These are phyloP conservation scores for Lentinula aciculospora DNA, from an alignment of 768 basidiomycete species.

Conservation along the genomic window DNA sequence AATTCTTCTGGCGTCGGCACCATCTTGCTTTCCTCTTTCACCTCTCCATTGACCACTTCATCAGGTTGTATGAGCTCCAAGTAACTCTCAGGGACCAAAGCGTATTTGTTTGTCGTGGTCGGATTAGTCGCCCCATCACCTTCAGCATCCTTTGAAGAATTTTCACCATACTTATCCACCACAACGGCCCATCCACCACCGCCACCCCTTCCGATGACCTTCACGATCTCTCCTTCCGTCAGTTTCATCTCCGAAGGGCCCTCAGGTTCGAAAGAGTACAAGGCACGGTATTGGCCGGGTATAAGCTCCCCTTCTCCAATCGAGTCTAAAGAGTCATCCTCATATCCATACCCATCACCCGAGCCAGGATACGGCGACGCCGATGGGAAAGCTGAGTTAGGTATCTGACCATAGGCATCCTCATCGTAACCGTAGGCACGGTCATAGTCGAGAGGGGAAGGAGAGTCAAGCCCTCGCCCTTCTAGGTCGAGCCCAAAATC, in stretches of 20 bases:
- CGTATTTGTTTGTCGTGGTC: slow-evolving; percentile 30
- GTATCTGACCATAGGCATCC: slow-evolving; percentile 15
- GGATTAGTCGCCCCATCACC: slow-evolving; percentile 9
- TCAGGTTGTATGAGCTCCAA: slow-evolving; percentile 52
- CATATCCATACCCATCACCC: slow-evolving; percentile 15
- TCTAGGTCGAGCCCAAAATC: background rate
- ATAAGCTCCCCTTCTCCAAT: slow-evolving; percentile 34
- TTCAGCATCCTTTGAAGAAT: slow-evolving; percentile 11
- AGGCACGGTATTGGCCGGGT: slow-evolving; percentile 71
- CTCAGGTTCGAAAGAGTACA: slow-evolving; percentile 77
- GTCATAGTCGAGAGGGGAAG: slow-evolving; percentile 11
- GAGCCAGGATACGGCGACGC: background rate
- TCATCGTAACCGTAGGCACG: slow-evolving; percentile 21
- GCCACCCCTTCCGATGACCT: slow-evolving; percentile 68
- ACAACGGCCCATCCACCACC: slow-evolving; percentile 75
- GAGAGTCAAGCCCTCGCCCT: background rate
- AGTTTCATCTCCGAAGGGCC: slow-evolving; percentile 80
- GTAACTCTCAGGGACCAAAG: slow-evolving; percentile 78
- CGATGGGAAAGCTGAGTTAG: background rate
- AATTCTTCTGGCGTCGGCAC: background rate
- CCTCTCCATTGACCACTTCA: slow-evolving; percentile 22
- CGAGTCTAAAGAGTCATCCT: slow-evolving; percentile 14
- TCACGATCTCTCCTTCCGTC: slow-evolving; percentile 70
- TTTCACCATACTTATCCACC: slow-evolving; percentile 27
- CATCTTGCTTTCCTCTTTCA: background rate